These are phyloP conservation scores for Domatiomyces globalis DNA, from an alignment of 2,329 filamentous ascomycete species.

Conservation along the genomic window DNA sequence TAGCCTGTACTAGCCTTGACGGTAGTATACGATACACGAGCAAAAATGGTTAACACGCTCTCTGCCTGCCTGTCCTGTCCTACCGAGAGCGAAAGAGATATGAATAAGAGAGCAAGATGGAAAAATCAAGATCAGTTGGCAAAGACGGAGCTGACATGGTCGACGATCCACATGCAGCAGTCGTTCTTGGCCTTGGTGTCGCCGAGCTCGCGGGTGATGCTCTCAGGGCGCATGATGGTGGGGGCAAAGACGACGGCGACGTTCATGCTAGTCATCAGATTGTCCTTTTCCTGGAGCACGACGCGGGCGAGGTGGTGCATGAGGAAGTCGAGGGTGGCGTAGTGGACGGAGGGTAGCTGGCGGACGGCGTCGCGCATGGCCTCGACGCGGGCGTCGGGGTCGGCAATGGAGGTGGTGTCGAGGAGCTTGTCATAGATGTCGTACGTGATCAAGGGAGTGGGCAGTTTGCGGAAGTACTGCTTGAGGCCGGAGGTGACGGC, in stretches of 20 bases:
- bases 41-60: too few relatives aligned
- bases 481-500: slow-evolving; percentile 91
- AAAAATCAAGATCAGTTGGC: slow-evolving; percentile 12
- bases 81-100: background rate
- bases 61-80: too few relatives aligned
- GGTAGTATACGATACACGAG: too few relatives aligned
- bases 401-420: slow-evolving; percentile 46
- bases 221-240: slow-evolving; percentile 86
- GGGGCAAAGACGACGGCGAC: slow-evolving; percentile 93
- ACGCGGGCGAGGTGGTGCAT: slow-evolving; percentile 87
- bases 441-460: slow-evolving; percentile 76
- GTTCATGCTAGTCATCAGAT: slow-evolving; percentile 94
- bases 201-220: slow-evolving; percentile 84
- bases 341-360: slow-evolving; percentile 67
- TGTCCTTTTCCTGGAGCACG: slow-evolving; percentile 66
- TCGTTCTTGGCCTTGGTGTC: slow-evolving; percentile 90
- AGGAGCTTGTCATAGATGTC: slow-evolving; percentile 82
- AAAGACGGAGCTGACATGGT: slow-evolving; percentile 76
- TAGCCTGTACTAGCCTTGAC: too few relatives aligned
- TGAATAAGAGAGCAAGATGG: too few relatives aligned
- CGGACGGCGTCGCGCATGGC: slow-evolving; percentile 61
- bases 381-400: slow-evolving; percentile 49
- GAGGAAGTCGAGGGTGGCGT: slow-evolving; percentile 81
- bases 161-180: slow-evolving; percentile 82
- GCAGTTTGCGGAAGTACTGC: slow-evolving; percentile 92